These are phyloP conservation scores for Suhomyces kilbournensis DNA, from an alignment of 805 yeast genomes.

Conservation along the genomic window DNA sequence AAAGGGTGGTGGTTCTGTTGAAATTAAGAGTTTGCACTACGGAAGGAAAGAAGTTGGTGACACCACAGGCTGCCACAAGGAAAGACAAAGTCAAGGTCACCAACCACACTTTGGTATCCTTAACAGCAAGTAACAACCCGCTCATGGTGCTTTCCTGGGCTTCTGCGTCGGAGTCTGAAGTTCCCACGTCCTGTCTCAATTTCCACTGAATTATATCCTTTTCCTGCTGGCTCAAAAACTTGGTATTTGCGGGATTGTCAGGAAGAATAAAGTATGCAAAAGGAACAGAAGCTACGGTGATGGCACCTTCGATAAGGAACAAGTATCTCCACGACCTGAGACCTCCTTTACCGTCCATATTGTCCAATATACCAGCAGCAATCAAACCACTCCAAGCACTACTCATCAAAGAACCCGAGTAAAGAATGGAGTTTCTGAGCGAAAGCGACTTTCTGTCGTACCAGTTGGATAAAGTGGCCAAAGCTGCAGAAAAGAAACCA, in stretches of 20 bases:
- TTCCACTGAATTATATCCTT: slow-evolving; percentile 43
- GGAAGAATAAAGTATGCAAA: slow-evolving; percentile 49
- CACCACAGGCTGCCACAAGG: slow-evolving; percentile 59
- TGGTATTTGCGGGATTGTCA: slow-evolving; percentile 51
- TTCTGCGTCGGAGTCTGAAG: slow-evolving; percentile 35
- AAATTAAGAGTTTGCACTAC: slow-evolving; percentile 57
- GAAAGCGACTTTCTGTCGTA: slow-evolving; percentile 50
- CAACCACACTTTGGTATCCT: slow-evolving; percentile 48
- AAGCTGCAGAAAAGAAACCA: slow-evolving; percentile 46
- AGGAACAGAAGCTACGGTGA: slow-evolving; percentile 46
- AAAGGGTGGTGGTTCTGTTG: slow-evolving; percentile 46
- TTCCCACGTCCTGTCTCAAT: slow-evolving; percentile 38
- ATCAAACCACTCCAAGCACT: slow-evolving; percentile 57
- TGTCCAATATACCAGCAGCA: slow-evolving; percentile 50
- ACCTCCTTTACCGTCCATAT: slow-evolving; percentile 41
- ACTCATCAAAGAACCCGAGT: slow-evolving; percentile 49
- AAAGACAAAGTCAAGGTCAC: slow-evolving; percentile 42
- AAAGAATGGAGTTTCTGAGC: slow-evolving; percentile 47
- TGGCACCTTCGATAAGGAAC: slow-evolving; percentile 54
- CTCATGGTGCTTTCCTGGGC: slow-evolving; percentile 33
- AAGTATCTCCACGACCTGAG: slow-evolving; percentile 54
- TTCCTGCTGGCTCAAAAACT: slow-evolving; percentile 44
- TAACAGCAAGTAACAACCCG: slow-evolving; percentile 36
- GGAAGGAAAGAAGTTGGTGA: slow-evolving; percentile 59
- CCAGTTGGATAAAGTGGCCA: slow-evolving; percentile 54